Evolutionary conservation across 768 basidiomycete species (phyloP).

Genomic region (Boletellus ananiceps): DNA sequence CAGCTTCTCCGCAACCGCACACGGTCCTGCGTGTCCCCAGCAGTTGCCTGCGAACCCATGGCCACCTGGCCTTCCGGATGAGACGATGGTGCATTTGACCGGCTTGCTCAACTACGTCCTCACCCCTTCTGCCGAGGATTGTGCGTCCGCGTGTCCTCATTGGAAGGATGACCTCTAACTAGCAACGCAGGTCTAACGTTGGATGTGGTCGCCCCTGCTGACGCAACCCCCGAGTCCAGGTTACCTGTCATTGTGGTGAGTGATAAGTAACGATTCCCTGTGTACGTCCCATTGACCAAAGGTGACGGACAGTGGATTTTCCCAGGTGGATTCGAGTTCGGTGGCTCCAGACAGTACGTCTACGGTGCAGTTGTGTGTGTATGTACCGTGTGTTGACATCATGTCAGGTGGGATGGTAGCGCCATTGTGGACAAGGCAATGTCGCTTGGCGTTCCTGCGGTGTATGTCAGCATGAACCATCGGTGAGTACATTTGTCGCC

Average conservation of each 20-base stretch:
- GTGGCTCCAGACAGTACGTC: background rate
- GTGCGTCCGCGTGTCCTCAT: no score
- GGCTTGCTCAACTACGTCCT: background rate
- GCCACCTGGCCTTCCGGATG: background rate
- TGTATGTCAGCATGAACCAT: conserved; percentile 22
- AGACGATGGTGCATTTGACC: background rate
- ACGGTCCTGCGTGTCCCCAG: conserved; percentile 40
- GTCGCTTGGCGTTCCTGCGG: conserved; percentile 12
- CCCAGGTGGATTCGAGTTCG: conserved; percentile 6
- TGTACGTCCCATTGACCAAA: no score
- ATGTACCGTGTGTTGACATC: no score
- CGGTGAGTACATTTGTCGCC: background rate
- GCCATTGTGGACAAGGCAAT: conserved; percentile 19
- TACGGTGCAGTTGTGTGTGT: conserved; percentile 8
- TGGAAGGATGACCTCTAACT: no score
- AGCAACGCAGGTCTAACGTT: no score
- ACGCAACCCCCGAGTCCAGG: no score
- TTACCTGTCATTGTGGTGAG: no score
- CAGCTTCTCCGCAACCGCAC: conserved; percentile 32
- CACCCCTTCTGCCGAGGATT: background rate
- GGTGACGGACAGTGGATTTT: background rate
- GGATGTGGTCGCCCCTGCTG: no score
- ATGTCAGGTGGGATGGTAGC: conserved; percentile 9
- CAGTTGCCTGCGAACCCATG: conserved; percentile 10
- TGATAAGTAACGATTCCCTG: no score